These are phyloP conservation scores for Sergeia podlipaevii DNA, from an alignment of 208 protist genomes.

Conservation along the genomic window DNA sequence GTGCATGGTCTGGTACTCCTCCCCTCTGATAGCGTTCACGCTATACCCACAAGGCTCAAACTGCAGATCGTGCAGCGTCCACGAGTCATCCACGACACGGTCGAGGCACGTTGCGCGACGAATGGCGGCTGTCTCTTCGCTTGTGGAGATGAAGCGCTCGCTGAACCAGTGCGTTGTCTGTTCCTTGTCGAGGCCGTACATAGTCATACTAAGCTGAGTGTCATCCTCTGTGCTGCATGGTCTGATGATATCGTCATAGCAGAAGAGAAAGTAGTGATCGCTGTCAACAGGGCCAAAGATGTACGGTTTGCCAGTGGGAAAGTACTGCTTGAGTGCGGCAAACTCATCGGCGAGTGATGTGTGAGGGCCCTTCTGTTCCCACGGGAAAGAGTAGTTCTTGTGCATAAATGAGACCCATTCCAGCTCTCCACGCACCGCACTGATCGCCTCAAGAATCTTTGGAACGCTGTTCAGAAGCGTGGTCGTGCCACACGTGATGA, in stretches of 20 bases:
- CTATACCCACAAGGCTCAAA: conserved; percentile 95
- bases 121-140: conserved; percentile 63
- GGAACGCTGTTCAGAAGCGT: conserved; percentile 90
- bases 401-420: conserved; percentile 91
- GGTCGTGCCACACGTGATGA: conserved; percentile 95
- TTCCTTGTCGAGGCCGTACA: conserved; percentile 85
- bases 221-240: conserved; percentile 61
- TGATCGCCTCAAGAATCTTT: conserved; percentile 73
- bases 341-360: conserved; percentile 79
- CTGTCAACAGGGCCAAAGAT: conserved; percentile 89
- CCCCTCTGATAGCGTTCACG: conserved; percentile 87
- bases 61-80: conserved; percentile 84
- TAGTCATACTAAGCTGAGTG: conserved; percentile 87
- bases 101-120: conserved; percentile 61
- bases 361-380: conserved; percentile 87
- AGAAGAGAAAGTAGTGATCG: conserved; percentile 93
- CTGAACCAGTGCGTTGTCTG: conserved; percentile 85
- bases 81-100: conserved; percentile 65
- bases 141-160: conserved; percentile 62
- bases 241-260: conserved; percentile 83
- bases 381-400: conserved; percentile 93
- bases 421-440: conserved; percentile 67
- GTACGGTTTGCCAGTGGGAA: conserved; percentile 81
- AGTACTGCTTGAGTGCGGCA: conserved; percentile 67
- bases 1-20: conserved; percentile 94